These are phyloP conservation scores for Trichophyton equinum DNA, from an alignment of 2,329 filamentous ascomycete genomes.

Conservation along the genomic window DNA sequence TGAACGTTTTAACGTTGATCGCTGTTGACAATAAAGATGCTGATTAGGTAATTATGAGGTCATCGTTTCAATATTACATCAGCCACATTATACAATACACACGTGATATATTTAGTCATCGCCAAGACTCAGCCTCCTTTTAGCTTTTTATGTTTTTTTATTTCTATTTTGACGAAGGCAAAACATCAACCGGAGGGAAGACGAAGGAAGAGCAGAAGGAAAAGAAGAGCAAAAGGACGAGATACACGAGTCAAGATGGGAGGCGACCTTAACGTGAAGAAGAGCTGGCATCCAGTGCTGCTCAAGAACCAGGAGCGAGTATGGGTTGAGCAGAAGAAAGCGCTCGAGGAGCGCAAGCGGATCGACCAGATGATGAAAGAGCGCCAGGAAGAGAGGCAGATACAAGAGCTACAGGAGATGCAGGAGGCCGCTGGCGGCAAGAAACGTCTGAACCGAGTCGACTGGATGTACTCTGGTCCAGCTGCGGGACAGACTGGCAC, in stretches of 20 bases:
- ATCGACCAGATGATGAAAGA: constrained; percentile 87
- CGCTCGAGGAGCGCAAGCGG: constrained; percentile 85
- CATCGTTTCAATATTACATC: background rate
- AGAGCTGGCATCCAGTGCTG: constrained; percentile 85
- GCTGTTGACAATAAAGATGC: too few relatives aligned
- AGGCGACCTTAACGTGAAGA: constrained; percentile 89
- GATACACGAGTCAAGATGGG: constrained; percentile 11
- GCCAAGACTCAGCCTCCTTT: background rate
- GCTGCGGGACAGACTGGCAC: constrained; percentile 62
- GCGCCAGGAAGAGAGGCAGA: constrained; percentile 80
- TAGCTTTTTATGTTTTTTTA: background rate
- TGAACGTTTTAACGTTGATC: too few relatives aligned
- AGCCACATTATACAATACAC: background rate
- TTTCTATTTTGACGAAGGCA: background rate
- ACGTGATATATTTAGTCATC: background rate
- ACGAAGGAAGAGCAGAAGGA: background rate
- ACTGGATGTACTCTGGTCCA: constrained; percentile 97
- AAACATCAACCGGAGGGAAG: background rate
- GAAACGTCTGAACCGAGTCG: constrained; percentile 69
- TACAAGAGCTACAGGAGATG: constrained; percentile 80
- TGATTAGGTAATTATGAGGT: background rate
- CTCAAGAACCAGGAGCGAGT: constrained; percentile 83
- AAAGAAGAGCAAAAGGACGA: background rate
- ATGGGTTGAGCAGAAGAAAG: constrained; percentile 83
- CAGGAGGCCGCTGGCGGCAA: constrained; percentile 79